Evolutionary conservation across 1,284 basidiomycete species (phyloP), one percentile per base, ranked within the genome.

Genomic region (Pterula multifida): DNA sequence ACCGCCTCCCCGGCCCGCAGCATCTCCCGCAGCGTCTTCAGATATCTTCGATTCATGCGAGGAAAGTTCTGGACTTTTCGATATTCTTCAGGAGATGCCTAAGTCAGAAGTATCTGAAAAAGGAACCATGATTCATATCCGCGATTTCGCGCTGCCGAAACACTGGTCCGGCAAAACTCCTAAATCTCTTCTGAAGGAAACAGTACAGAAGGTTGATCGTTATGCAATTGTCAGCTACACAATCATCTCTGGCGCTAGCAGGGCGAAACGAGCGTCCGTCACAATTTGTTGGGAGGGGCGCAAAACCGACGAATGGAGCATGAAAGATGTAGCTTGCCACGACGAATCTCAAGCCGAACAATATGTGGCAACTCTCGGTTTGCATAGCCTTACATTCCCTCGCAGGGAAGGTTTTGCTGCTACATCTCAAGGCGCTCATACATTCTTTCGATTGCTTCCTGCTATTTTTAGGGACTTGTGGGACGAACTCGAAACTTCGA

Each of bases 391-490:
- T 48, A 78, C 77, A 0, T 87, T 79, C 52, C 77, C 79, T 26
- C 53, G 64, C 12, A 71, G 73, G 1, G 75, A 78, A 45, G 82
- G 82, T 9, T 89, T 89, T 60, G 72, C 78, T 35, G 58, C 69
- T 22, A 61, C 65, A 2, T 67, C 68, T 15, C 62, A 70, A 11
- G 65, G 65, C 17, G 69, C 62, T 44, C 71, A 68, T 48, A 82
- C 82, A 0, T 82, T 78, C 53, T 85, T 85, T 61, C 71, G 87
- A 55, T 62, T 79, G 9, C 71, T 98, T 21, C 90, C 93, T n/a
- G 72, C 84, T 0, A 75, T 79, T 9, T 96, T 85, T 63, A 78
- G 92, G 52, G 88, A 93, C 60, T 69, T 98, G 35, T 99, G 96
- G 96, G 87, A 92, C 52, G 91, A 97, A 65, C 69, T 98, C 21